phyloP scores from a whole-genome alignment of 2,329 filamentous ascomycete species.

The Xylaria sp. region DNA sequence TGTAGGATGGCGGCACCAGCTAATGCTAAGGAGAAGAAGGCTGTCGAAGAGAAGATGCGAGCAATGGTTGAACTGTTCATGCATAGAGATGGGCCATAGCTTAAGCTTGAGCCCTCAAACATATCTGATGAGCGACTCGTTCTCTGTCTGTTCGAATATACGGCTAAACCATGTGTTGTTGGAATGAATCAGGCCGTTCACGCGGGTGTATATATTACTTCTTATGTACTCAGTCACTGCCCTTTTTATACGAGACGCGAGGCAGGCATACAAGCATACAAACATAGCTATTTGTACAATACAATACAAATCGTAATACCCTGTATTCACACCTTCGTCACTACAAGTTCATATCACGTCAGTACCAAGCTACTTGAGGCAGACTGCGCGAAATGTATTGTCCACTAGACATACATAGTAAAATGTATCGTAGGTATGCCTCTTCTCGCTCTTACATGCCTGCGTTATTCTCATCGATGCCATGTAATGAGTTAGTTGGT shows the following conservation, averaged over 20 bases:
- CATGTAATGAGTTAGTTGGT: no score
- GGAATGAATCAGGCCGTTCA: background rate
- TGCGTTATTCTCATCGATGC: no score
- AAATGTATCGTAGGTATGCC: background rate
- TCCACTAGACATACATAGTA: background rate
- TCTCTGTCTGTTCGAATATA: background rate
- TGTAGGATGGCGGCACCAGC: constrained; percentile 60
- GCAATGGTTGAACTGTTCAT: constrained; percentile 78
- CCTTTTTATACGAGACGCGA: background rate
- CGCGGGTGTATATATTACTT: constrained; percentile 4
- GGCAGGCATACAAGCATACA: background rate
- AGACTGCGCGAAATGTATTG: background rate
- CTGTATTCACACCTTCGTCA: background rate
- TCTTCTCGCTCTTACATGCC: no score
- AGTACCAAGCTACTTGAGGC: background rate
- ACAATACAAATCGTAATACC: constrained; percentile 9
- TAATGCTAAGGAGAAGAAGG: constrained; percentile 67
- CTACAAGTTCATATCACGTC: background rate
- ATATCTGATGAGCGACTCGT: background rate
- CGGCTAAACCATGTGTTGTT: background rate
- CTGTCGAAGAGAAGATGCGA: constrained; percentile 71
- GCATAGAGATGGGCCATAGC: constrained; percentile 45
- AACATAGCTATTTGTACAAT: constrained; percentile 10
- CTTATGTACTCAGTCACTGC: background rate
- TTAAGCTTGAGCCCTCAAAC: background rate